These are phyloP conservation scores for Arthrobotrys sphaeroides DNA, from an alignment of 2,329 filamentous ascomycete species.

Conservation along the genomic window DNA sequence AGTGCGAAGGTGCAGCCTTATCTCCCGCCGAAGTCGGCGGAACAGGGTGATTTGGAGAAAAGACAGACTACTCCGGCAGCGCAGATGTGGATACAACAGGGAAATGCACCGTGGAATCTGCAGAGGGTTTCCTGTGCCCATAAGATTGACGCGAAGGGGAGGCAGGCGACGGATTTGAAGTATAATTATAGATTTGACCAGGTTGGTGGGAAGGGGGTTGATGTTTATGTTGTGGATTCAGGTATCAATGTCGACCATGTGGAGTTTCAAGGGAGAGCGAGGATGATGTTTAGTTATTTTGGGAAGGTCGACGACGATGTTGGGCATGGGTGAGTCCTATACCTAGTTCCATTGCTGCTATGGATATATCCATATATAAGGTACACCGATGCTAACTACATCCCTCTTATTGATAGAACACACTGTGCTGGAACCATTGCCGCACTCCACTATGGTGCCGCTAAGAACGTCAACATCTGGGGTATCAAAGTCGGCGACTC, in stretches of 20 bases:
- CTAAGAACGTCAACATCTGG: conserved; percentile 64
- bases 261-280: conserved; percentile 58
- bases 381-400: not conserved
- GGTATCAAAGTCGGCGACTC: conserved; percentile 64
- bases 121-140: conserved; percentile 58
- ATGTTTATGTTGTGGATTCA: conserved; percentile 65
- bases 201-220: conserved; percentile 62
- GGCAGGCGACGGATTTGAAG: conserved; percentile 58
- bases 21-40: not conserved
- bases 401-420: conserved; percentile 24
- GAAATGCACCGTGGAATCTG: conserved; percentile 57
- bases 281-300: conserved; percentile 58
- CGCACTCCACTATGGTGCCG: conserved; percentile 62
- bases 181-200: conserved; percentile 60
- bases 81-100: conserved; percentile 24
- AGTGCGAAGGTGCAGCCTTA: conserved; percentile 36
- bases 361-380: too few species aligned
- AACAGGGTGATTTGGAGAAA: not conserved
- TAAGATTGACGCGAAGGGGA: conserved; percentile 57
- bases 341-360: too few species aligned
- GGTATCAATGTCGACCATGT: conserved; percentile 59
- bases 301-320: conserved; percentile 63
- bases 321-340: conserved; percentile 67
- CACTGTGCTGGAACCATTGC: conserved; percentile 57
- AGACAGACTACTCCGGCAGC: conserved; percentile 5